Base-by-base conservation (phyloP, 768 basidiomycete species). In the Chiua virens region DNA sequence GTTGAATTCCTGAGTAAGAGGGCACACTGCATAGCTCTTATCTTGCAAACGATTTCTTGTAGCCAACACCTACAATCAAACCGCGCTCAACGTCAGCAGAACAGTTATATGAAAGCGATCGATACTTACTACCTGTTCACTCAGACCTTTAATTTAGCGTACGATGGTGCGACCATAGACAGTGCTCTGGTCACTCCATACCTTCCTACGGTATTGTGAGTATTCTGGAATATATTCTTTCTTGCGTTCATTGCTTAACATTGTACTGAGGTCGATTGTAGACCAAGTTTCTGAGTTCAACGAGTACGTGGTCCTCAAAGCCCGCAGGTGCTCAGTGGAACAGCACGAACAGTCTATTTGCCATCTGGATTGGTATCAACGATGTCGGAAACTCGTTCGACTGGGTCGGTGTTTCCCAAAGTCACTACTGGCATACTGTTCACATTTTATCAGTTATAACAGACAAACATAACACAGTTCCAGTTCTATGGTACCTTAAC, bases 281-380 rank as follows among this genome's bases (percentile, higher is more conserved):
- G 81, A 86, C 51, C 85, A 88, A 57, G 81, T 87, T 17, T 78
- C 79, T 50, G 63, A 82, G 50, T 87, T 85, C 66, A 67, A 85
- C 45, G 57, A 53, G n/a, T 68, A 72, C 8, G 75, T 73, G 1
- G 79, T n/a, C 73, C 2, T 68, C 58, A 32, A 80, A 79, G 61
- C 83, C 83, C 1, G 63, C 72, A 8, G 68, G 65, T 2, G 76
- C 79, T 2, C 75, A 78, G 0, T 87, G 86, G 86, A 75, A 75
- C 21, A 76, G 77, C 49, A 56, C 61, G 4, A 80, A 86, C 58
- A 61, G 83, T 46, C 58, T 87, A 41, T 87, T 88, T 65, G 79
- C 79, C 0, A 66, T 86, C n/a, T 87, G 77, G 76, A 85, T 88
- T 50, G 86, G 86, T 1, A 82, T 87, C 56, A 87, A 87, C 58